Base-by-base conservation (phyloP, 1,284 basidiomycete genomes). In the Hemileia vastatrix region DNA sequence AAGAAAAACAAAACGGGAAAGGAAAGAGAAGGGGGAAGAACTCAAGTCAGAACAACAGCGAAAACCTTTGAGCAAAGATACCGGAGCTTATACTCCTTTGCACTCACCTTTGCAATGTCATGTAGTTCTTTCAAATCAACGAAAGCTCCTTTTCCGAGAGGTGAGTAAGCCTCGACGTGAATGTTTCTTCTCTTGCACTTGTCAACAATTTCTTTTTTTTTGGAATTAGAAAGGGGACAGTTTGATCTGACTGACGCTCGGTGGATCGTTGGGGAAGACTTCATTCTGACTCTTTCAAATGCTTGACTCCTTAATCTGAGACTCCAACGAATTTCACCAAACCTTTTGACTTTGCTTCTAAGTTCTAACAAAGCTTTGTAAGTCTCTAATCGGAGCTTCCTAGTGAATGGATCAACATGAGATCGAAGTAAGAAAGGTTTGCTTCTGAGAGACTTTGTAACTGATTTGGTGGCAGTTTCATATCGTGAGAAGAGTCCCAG, bases 251-350 rank as follows among this genome's bases (percentile, higher is more conserved):
- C 11, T 24, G 44, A 52, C 19, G 3, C 19, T 32, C 3, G 44
- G 56, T 23, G 27, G 47, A 15, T 40, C 36, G 36, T 40, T 40
- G 4, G 36, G 36, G 6, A n/a, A n/a, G n/a, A n/a, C 50, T 9
- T 66, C 47, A n/a, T 27, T 58, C 36, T 5, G 67, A 43, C 56
- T 67, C 66, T 54, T 67, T 44, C 18, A 68, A 33, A 55, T 68
- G 67, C 27, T 65, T 58, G 5, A 62, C 54, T 19, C 64, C 66
- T 56, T 49, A 68, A 44, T 67, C 67, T n/a, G 57, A 62, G 9
- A 68, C 67, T 23, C 67, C 67, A n/a, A 68, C 33, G 18, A 27
- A 44, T 43, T 49, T 68, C 21, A 67, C 63, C 43, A 47, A 48
- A 15, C 63, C 66, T 27, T 63, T 24, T 31, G 55, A 51, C 18